phyloP scores from a whole-genome alignment of 2,329 filamentous ascomycete genomes.

The Dactylellina sp. region DNA sequence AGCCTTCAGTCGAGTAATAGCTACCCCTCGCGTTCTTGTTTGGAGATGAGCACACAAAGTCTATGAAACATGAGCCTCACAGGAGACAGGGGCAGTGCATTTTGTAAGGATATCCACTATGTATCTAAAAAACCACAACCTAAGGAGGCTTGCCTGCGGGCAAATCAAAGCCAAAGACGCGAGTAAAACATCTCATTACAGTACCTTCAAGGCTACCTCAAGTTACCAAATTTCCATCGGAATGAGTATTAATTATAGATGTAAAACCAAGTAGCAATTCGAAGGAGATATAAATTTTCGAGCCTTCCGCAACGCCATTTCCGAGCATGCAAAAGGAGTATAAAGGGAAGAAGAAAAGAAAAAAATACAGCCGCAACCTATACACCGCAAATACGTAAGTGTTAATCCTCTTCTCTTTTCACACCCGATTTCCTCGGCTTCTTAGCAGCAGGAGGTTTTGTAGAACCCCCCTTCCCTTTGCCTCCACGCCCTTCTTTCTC shows the following conservation, averaged over 20 bases:
- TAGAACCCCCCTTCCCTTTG: slow-evolving; percentile 40
- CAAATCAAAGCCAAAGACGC: no score
- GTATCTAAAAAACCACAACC: no score
- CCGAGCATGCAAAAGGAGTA: slow-evolving; percentile 8
- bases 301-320: slow-evolving; percentile 12
- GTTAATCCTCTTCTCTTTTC: slow-evolving; percentile 49
- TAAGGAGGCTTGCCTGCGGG: no score
- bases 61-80: no score
- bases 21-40: no score
- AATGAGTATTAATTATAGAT: neutral
- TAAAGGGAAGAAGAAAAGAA: neutral
- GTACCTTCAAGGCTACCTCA: no score
- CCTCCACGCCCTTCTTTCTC: slow-evolving; percentile 35
- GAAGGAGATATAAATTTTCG: neutral
- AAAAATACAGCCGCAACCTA: neutral
- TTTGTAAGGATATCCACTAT: no score
- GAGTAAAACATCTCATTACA: no score
- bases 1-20: no score
- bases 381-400: neutral
- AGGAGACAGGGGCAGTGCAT: no score
- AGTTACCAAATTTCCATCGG: no score
- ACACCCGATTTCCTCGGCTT: slow-evolving; percentile 50
- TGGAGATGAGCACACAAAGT: no score
- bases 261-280: neutral
- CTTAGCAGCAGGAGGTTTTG: slow-evolving; percentile 50